These are phyloP conservation scores for Theobroma cacao DNA, from an alignment of 345 rosid genomes.

Conservation along the genomic window DNA sequence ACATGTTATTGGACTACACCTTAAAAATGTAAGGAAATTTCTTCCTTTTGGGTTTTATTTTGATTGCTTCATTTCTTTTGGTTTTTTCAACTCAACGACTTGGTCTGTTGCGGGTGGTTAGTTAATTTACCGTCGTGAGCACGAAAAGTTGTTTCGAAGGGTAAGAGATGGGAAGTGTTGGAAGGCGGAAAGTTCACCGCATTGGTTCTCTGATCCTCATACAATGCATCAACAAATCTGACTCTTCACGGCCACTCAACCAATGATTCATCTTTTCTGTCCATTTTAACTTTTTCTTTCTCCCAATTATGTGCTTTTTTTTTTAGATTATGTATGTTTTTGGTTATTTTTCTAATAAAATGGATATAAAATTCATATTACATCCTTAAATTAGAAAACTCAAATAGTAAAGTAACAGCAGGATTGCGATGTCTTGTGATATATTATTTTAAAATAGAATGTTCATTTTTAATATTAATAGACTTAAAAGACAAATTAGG, in stretches of 20 bases:
- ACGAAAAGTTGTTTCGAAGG: neutral
- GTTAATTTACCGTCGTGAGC: neutral
- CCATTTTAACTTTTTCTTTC: neutral
- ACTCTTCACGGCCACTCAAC: conserved; percentile 9
- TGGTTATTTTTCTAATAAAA: too few relatives aligned
- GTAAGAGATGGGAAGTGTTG: too few relatives aligned
- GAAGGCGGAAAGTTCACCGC: conserved; percentile 5
- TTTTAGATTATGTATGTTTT: too few relatives aligned
- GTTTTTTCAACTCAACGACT: neutral
- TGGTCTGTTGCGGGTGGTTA: neutral
- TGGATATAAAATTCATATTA: too few relatives aligned
- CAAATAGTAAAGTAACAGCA: too few relatives aligned
- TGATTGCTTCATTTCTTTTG: neutral
- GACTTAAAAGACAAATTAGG: too few relatives aligned
- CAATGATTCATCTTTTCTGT: neutral
- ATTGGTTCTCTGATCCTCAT: neutral
- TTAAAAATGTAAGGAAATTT: neutral
- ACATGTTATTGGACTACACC: neutral
- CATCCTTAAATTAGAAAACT: too few relatives aligned
- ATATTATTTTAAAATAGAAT: too few relatives aligned
- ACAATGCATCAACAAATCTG: neutral
- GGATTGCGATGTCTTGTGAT: too few relatives aligned
- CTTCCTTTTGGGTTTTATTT: neutral
- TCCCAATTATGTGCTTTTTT: neutral
- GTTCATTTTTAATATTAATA: too few relatives aligned